Percentiles rank a stretch among this genome's conserved stretches.
Conservation (phyloP, 805 yeast species). For the Wickerhamomyces strasburgensis region DNA sequence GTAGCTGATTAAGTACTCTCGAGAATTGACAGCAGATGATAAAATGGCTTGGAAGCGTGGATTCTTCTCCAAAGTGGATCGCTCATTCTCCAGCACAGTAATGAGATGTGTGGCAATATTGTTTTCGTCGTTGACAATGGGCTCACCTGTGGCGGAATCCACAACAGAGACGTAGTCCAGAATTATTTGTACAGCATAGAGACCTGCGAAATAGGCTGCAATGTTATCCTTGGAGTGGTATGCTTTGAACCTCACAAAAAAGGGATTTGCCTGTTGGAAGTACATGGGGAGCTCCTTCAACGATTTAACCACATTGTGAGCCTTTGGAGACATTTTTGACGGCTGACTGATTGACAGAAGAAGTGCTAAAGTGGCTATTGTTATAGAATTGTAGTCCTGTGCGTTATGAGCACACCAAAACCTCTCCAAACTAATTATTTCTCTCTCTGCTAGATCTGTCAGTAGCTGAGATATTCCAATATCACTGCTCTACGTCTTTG, state of each 20-base stretch:
- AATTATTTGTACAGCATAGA: conserved; percentile 7
- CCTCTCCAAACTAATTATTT: too few relatives aligned
- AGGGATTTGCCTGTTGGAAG: conserved; percentile 3
- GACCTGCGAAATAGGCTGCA: conserved; percentile 11
- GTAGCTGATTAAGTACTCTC: conserved; percentile 11
- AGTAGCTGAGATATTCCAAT: too few relatives aligned
- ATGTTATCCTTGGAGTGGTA: conserved; percentile 3
- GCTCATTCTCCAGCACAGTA: conserved; percentile 4
- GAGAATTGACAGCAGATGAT: conserved; percentile 4
- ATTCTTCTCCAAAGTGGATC: not conserved
- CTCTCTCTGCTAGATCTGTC: too few relatives aligned
- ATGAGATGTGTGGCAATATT: conserved; percentile 2
- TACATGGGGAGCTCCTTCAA: not conserved
- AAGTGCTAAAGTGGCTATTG: too few relatives aligned
- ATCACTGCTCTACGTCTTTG: too few relatives aligned
- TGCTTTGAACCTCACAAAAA: conserved; percentile 4
- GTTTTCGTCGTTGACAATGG: not conserved
- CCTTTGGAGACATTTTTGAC: too few relatives aligned
- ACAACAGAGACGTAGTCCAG: too few relatives aligned
- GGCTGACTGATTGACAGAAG: too few relatives aligned
- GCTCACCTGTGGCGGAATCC: not conserved
- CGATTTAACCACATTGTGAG: not conserved
- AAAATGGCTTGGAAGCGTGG: conserved; percentile 1
- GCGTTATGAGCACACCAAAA: too few relatives aligned
- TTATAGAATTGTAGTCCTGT: too few relatives aligned